phyloP scores from a whole-genome alignment of 2,329 filamentous ascomycete species.

The Sordariomycetes sp. region DNA sequence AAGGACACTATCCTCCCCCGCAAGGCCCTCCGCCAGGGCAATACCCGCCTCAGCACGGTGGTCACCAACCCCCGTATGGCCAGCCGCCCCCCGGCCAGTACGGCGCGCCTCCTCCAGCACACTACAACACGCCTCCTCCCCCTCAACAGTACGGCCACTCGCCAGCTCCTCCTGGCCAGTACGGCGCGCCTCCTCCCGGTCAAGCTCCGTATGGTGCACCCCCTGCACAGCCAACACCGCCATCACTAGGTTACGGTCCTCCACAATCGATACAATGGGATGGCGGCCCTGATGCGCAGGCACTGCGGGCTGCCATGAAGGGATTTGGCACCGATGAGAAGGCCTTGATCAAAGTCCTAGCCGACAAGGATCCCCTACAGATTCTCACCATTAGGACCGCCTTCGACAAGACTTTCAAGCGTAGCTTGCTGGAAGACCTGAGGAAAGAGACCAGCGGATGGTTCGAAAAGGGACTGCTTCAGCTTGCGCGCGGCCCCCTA shows the following conservation, averaged over 20 bases:
- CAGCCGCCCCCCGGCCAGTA: conserved; percentile 12
- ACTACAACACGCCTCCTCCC: conserved; percentile 12
- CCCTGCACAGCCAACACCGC: conserved; percentile 45
- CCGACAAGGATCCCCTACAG: conserved; percentile 69
- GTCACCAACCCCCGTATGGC: conserved; percentile 17
- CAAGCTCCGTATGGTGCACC: conserved; percentile 22
- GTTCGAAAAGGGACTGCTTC: conserved; percentile 66
- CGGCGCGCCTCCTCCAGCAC: conserved; percentile 18
- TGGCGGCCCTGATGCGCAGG: conserved; percentile 58
- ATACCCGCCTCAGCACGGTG: conserved; percentile 20
- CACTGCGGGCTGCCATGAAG: conserved; percentile 77
- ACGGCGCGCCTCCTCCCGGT: conserved; percentile 27
- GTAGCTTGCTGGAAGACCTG: conserved; percentile 67
- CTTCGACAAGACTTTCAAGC: conserved; percentile 55
- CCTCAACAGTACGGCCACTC: conserved; percentile 14
- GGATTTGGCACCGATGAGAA: conserved; percentile 87
- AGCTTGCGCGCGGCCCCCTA: conserved; percentile 71
- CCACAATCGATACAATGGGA: conserved; percentile 63
- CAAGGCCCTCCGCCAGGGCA: conserved; percentile 20
- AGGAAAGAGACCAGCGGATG: conserved; percentile 68
- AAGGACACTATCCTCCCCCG: conserved; percentile 25
- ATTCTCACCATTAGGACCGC: conserved; percentile 58
- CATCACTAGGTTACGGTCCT: conserved; percentile 67
- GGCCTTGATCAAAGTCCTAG: conserved; percentile 59
- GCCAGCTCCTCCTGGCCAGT: conserved; percentile 17